Base-by-base conservation (phyloP, 2,329 filamentous ascomycete species). In the Clonostachys rosea region DNA sequence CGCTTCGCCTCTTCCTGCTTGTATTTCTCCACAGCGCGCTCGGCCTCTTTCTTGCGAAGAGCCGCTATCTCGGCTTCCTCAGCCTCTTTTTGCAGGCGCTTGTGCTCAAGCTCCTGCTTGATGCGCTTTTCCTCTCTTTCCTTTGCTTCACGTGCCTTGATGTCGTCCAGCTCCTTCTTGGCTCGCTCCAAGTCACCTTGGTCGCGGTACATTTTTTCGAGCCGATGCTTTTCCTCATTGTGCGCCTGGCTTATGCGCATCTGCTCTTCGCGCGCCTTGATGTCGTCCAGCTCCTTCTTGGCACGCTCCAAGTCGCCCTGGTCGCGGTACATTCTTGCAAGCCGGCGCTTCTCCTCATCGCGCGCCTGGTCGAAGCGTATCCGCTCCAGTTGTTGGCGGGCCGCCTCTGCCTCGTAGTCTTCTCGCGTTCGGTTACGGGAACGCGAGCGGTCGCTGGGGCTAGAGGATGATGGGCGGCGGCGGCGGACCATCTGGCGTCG, bases 11-110 rank as follows among this genome's bases (percentile, higher is more conserved):
- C 70, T 46, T 68, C 66, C 37, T 64, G 66, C 65, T 76, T 76
- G 57, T 73, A 80, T n/a, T 69, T 69, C 52, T 76, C 74, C 44
- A 81, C 65, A 10, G 74, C 73, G n/a, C 74, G 70, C 46, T 67
- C 68, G 44, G 74, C 76, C 49, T 73, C 65, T 54, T 74, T 73
- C 36, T 76, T 71, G 18, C 64, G 67, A 12, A 59, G 59, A 47
- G 67, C 61, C 50, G 70, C 68, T 50, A 74, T 58, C 69, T 65
- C 46, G 71, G 59, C 63, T 8, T 63, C 67, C 39, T 70, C 67
- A 48, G 70, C 66, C 47, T 76, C 70, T 44, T 73, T 67, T 49
- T 69, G 65, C 14, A 79, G 62, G 20, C 74, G 67, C 59, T 75
- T 64, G 24, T 75, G 59, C 56, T 78, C 75, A 2, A 79, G 59